phyloP scores from a whole-genome alignment of 2,329 filamentous ascomycete genomes.

The Xylaria arbuscula region DNA sequence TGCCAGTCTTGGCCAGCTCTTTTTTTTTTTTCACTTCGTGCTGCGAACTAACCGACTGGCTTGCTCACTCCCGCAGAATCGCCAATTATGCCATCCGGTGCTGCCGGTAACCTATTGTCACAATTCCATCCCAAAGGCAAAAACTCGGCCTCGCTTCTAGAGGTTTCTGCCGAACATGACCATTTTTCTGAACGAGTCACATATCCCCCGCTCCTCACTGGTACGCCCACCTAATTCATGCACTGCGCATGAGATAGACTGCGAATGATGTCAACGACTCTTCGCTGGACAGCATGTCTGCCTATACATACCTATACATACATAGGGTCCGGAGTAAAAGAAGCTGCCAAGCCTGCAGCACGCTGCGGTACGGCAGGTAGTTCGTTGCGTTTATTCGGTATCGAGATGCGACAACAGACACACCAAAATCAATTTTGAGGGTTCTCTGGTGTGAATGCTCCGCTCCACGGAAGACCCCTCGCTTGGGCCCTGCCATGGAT shows the following conservation, averaged over 20 bases:
- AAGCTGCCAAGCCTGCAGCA: conserved; percentile 2
- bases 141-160: conserved; percentile 27
- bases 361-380: background rate
- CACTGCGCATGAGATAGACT: background rate
- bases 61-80: background rate
- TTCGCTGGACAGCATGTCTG: background rate
- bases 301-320: background rate
- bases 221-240: background rate
- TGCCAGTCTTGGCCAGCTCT: conserved; percentile 7
- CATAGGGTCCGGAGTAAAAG: background rate
- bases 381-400: background rate
- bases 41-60: background rate
- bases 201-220: background rate
- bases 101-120: conserved; percentile 17
- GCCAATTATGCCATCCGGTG: conserved; percentile 22
- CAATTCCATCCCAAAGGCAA: background rate
- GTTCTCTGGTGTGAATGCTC: background rate
- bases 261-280: background rate
- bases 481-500: background rate
- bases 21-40: conserved; percentile 3
- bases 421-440: background rate
- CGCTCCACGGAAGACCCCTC: conserved; percentile 1
- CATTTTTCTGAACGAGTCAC: background rate
- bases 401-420: background rate
- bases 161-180: conserved; percentile 11